phyloP scores from a whole-genome alignment of 108 stramenopile species.

The Mediolabrus comicus region DNA sequence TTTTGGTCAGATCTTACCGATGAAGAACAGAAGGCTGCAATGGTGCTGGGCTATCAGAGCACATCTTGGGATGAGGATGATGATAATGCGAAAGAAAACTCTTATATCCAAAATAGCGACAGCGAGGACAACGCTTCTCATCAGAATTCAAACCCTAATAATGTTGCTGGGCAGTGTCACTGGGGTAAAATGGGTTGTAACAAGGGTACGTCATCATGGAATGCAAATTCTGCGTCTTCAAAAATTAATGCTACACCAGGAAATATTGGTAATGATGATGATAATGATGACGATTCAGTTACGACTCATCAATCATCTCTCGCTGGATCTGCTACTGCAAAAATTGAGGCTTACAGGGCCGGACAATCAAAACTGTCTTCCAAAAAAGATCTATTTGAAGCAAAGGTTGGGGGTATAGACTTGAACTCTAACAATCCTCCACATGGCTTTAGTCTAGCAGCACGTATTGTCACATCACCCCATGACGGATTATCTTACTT shows the following conservation, averaged over 20 bases:
- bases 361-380: background rate
- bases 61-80: background rate
- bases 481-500: constrained; percentile 47
- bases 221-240: constrained; percentile 6
- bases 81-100: background rate
- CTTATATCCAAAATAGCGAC: too few species aligned
- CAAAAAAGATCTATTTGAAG: background rate
- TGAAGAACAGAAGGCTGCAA: background rate
- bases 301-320: constrained; percentile 10
- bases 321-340: constrained; percentile 30
- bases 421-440: constrained; percentile 23
- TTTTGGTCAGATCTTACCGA: background rate
- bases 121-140: background rate
- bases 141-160: background rate
- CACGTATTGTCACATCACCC: constrained; percentile 42
- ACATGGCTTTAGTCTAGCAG: constrained; percentile 35
- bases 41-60: background rate
- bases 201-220: constrained; percentile 13
- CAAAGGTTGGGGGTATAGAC: background rate
- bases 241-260: constrained; percentile 1
- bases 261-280: background rate
- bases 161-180: background rate
- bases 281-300: constrained; percentile 2
- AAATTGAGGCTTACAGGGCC: constrained; percentile 20
- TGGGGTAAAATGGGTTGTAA: constrained; percentile 39